A percentile compares a stretch with the other conserved stretches of the same genome.
These are phyloP conservation scores for Voacanga thouarsii DNA, from an alignment of 257 asterid genomes.

Conservation along the genomic window DNA sequence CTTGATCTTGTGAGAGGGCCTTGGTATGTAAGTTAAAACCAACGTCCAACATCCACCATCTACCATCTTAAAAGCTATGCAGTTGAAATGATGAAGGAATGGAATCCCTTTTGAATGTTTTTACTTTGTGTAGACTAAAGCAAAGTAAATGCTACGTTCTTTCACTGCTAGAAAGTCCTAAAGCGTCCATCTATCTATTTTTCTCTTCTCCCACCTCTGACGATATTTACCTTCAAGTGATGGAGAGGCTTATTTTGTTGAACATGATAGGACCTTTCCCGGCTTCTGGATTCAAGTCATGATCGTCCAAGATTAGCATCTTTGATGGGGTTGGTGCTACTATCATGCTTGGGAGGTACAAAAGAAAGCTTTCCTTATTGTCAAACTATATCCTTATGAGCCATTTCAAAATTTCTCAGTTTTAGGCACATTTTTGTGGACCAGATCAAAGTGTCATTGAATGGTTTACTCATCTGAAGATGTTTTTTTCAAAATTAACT, in stretches of 20 bases:
- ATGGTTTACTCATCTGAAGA: not conserved
- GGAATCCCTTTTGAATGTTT: not conserved
- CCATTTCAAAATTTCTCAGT: not conserved
- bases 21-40: too few relatives aligned
- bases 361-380: not conserved
- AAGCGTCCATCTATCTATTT: too few relatives aligned
- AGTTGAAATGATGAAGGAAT: not conserved
- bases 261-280: constrained; percentile 38
- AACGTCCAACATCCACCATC: too few relatives aligned
- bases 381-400: not conserved
- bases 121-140: not conserved
- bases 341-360: constrained; percentile 66
- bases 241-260: too few relatives aligned
- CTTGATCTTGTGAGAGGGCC: too few relatives aligned
- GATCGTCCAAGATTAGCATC: constrained; percentile 42
- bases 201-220: too few relatives aligned
- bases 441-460: too few relatives aligned
- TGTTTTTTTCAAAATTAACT: too few relatives aligned
- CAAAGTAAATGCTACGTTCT: too few relatives aligned
- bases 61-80: not conserved
- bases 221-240: not conserved
- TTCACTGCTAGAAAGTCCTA: too few relatives aligned
- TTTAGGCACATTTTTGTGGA: not conserved
- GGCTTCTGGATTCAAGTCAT: constrained; percentile 51
- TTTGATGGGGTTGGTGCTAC: constrained; percentile 46